Percentiles rank a stretch among this genome's conserved stretches.
Conservation (phyloP, 495 filamentous ascomycete species). For the Penicillium ochrochloron region DNA sequence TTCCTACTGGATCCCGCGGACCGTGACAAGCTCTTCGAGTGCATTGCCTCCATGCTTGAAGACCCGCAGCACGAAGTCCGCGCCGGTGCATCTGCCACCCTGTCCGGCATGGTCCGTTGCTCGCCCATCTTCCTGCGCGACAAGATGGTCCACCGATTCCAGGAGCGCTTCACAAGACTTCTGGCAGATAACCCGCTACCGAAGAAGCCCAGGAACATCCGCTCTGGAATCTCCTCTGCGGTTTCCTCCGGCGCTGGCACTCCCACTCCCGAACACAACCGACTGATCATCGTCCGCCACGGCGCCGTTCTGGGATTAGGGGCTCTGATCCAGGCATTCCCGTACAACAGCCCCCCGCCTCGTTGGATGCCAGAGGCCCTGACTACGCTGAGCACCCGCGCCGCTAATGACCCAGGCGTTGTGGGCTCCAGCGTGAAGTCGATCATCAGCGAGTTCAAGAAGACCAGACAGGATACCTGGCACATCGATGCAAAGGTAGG, state of each 20-base stretch:
- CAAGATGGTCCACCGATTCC: conserved; percentile 73
- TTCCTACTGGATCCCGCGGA: conserved; percentile 84
- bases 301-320: conserved; percentile 93
- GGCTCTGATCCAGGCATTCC: conserved; percentile 93
- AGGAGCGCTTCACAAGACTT: conserved; percentile 75
- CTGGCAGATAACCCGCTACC: conserved; percentile 83
- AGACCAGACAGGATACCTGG: conserved; percentile 99
- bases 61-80: conserved; percentile 94
- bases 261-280: conserved; percentile 83
- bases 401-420: conserved; percentile 86
- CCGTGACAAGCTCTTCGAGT: conserved; percentile 81
- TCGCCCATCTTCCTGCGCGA: conserved; percentile 83
- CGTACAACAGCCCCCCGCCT: conserved; percentile 91
- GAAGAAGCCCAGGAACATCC: conserved; percentile 61
- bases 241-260: conserved; percentile 65
- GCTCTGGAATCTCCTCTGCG: conserved; percentile 42
- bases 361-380: conserved; percentile 93
- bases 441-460: conserved; percentile 97
- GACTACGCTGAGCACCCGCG: conserved; percentile 80
- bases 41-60: conserved; percentile 90
- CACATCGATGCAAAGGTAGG: conserved; percentile 92
- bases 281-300: conserved; percentile 79
- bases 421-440: conserved; percentile 98
- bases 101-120: conserved; percentile 98
- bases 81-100: conserved; percentile 84